Evolutionary conservation across 495 filamentous ascomycete species (phyloP).

Genomic region (Talaromyces ruber): DNA sequence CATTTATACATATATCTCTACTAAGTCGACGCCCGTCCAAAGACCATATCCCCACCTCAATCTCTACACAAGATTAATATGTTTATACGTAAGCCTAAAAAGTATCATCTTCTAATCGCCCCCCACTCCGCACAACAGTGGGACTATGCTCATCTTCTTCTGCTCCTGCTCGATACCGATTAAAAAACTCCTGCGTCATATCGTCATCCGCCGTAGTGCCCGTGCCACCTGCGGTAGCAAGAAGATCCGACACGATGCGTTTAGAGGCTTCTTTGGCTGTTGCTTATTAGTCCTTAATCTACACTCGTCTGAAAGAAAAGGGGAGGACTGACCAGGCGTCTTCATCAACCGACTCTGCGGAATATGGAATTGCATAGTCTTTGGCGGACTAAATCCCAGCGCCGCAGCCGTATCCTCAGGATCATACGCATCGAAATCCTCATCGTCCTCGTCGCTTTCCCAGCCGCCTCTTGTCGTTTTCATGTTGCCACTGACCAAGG

Average conservation of each 20-base stretch:
- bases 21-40: too few relatives aligned
- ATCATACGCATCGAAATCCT: conserved; percentile 45
- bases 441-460: conserved; percentile 50
- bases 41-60: neutral
- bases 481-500: conserved; percentile 1
- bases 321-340: conserved; percentile 64
- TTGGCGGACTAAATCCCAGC: conserved; percentile 75
- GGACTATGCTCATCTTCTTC: conserved; percentile 60
- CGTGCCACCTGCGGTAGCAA: conserved; percentile 68
- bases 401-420: conserved; percentile 48
- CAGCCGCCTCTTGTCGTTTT: conserved; percentile 41
- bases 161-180: conserved; percentile 10
- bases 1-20: neutral
- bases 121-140: conserved; percentile 61
- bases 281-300: neutral
- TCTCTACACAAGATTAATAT: too few relatives aligned
- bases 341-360: conserved; percentile 80
- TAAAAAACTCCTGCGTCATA: neutral
- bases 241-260: conserved; percentile 83
- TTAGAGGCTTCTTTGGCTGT: conserved; percentile 82
- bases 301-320: neutral
- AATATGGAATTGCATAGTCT: conserved; percentile 95
- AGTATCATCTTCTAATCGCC: conserved; percentile 59
- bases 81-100: conserved; percentile 36
- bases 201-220: conserved; percentile 37